Base-by-base conservation (phyloP, 805 yeast genomes). In the Suhomyces xylopsoci region DNA sequence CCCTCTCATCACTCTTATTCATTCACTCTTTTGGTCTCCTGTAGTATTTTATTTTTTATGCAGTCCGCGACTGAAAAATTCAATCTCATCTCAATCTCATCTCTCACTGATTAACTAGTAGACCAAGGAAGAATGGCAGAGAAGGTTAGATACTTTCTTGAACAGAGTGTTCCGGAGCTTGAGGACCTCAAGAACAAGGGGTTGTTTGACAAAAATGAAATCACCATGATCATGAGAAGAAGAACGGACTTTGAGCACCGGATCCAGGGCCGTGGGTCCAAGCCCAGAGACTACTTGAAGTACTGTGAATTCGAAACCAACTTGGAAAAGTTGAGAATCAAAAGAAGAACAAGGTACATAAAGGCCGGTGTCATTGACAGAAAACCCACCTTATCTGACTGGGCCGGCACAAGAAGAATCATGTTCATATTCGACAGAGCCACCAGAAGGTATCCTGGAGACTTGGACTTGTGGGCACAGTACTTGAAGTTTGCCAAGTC, bases 231-330 rank as follows among this genome's bases (percentile, higher is more conserved):
- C 50, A 90, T 93, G 90, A 85, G 94, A 71, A 82, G 91, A 65
- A 81, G 99, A 73, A 93, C 97, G 0, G 97, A 92, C 70, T 94
- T 91, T 62, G 99, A 94, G 70, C 97, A 94, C 67, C 74, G 96
- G 52, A 81, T 94, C 50, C 81, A 82, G 45, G 89, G 96, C 43
- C 80, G 98, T 68, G 96, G 94, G 1, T 82, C 92, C 10, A 84
- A 81, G 57, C 81, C 90, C 2, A 73, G 81, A 50, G 98, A 93
- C 67, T 96, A 84, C 63, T 65, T 89, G 51, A 81, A 81, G 59
- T 94, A 94, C 66, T 81, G 87, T 45, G 87, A 83, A 50, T 96
- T 86, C 65, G 99, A 94, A 65, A 77, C 68, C 53, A 87, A 86
- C 62, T 77, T 94, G 44, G 97, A 92, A 57, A 83, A 81, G 58